Conservation (phyloP, 169 alveolate genomes). For the Cryptosporidium meleagridis region DNA sequence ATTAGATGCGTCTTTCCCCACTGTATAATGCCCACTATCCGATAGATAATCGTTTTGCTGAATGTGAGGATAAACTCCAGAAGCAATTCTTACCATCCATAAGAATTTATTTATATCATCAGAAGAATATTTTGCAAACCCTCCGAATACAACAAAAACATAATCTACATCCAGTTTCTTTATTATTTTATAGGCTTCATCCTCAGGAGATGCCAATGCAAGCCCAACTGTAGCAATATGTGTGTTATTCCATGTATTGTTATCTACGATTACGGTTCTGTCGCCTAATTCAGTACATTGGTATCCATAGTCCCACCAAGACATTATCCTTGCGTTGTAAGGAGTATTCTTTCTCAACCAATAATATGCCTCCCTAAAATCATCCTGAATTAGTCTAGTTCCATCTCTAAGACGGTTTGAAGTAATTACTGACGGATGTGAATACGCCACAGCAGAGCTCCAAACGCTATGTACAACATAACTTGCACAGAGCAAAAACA, state of each 20-base stretch:
- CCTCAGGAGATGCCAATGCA: constrained; percentile 94
- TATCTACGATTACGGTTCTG: constrained; percentile 97
- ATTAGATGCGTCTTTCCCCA: constrained; percentile 91
- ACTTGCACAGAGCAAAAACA: constrained; percentile 78
- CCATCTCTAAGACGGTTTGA: constrained; percentile 88
- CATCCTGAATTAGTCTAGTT: constrained; percentile 93
- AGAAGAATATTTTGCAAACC: constrained; percentile 92
- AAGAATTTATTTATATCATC: constrained; percentile 98
- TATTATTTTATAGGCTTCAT: constrained; percentile 91
- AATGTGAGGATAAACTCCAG: constrained; percentile 93
- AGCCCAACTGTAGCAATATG: constrained; percentile 98
- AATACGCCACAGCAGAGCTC: constrained; percentile 93
- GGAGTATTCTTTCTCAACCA: constrained; percentile 97
- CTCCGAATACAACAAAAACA: constrained; percentile 95
- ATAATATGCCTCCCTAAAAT: constrained; percentile 97
- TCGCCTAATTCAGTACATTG: constrained; percentile 96
- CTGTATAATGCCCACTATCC: constrained; percentile 82
- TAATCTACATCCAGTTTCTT: constrained; percentile 94
- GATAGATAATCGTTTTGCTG: constrained; percentile 86
- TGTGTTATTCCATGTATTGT: constrained; percentile 97
- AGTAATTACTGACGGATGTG: constrained; percentile 92
- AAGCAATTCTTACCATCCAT: constrained; percentile 98
- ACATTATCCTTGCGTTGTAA: constrained; percentile 91
- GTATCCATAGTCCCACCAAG: constrained; percentile 99
- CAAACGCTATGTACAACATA: constrained; percentile 90